Evolutionary conservation across 768 basidiomycete genomes (phyloP).

Genomic region (Cytidiella melzeri): DNA sequence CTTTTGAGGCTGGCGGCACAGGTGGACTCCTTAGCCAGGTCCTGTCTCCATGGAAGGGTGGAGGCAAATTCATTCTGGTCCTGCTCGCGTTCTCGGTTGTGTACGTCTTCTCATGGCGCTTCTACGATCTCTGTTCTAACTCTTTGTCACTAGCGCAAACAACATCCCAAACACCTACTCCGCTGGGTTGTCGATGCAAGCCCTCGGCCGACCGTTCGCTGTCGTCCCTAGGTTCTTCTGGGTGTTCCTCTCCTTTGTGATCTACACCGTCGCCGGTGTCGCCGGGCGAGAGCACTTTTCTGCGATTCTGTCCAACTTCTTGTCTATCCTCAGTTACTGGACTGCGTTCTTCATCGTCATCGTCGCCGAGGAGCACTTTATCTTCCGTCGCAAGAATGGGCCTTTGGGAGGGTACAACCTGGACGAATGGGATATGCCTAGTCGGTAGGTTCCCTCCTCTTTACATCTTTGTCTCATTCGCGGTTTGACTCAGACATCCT

Average conservation of each 20-base stretch:
- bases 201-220: slow-evolving; percentile 36
- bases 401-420: slow-evolving; percentile 46
- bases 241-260: slow-evolving; percentile 33
- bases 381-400: slow-evolving; percentile 39
- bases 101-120: slow-evolving; percentile 12
- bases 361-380: slow-evolving; percentile 43
- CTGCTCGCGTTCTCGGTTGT: slow-evolving; percentile 39
- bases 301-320: slow-evolving; percentile 35
- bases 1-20: slow-evolving; percentile 31
- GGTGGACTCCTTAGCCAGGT: slow-evolving; percentile 41
- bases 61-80: slow-evolving; percentile 41
- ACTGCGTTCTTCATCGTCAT: slow-evolving; percentile 42
- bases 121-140: not conserved
- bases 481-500: not conserved
- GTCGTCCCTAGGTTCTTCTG: slow-evolving; percentile 35
- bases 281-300: slow-evolving; percentile 41
- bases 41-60: slow-evolving; percentile 32
- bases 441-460: slow-evolving; percentile 23
- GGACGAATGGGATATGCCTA: slow-evolving; percentile 39
- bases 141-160: slow-evolving; percentile 35
- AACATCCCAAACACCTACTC: slow-evolving; percentile 44
- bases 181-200: slow-evolving; percentile 39
- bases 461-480: not conserved
- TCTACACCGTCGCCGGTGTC: slow-evolving; percentile 42
- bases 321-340: slow-evolving; percentile 40